Percentiles rank a stretch among this genome's conserved stretches.
phyloP scores from a whole-genome alignment of 768 basidiomycete genomes.

The Kondoa subrosea region DNA sequence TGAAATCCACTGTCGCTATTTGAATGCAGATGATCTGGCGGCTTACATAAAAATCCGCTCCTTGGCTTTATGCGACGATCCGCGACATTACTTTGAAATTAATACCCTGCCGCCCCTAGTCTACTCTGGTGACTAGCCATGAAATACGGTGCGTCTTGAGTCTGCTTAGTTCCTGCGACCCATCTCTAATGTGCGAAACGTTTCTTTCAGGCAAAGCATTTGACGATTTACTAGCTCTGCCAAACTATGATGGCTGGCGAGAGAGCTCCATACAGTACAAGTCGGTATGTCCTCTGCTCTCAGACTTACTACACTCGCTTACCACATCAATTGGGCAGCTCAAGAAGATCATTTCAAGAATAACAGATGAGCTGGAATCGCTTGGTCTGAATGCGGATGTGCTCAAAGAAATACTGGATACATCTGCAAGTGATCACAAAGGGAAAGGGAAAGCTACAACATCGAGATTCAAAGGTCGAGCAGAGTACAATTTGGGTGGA shows the following conservation, averaged over 20 bases:
- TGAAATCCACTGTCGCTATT: too few relatives aligned
- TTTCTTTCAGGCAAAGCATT: slow-evolving; percentile 2
- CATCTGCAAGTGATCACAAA: neutral
- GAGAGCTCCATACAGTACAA: slow-evolving; percentile 2
- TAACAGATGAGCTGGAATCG: slow-evolving; percentile 57
- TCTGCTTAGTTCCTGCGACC: neutral
- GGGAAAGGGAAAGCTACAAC: slow-evolving; percentile 4
- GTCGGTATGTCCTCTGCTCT: neutral
- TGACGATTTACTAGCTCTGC: neutral
- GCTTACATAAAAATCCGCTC: too few relatives aligned
- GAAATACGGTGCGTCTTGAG: slow-evolving; percentile 5
- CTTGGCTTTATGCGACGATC: too few relatives aligned
- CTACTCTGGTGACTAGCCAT: too few relatives aligned
- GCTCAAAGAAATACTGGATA: slow-evolving; percentile 34
- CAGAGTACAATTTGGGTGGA: slow-evolving; percentile 30
- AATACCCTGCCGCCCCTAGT: too few relatives aligned
- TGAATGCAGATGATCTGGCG: too few relatives aligned
- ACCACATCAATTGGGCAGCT: slow-evolving; percentile 41
- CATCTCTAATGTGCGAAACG: too few relatives aligned
- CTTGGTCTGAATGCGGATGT: slow-evolving; percentile 44
- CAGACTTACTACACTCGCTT: too few relatives aligned
- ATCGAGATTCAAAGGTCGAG: slow-evolving; percentile 28
- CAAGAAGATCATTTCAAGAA: slow-evolving; percentile 72
- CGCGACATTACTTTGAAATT: too few relatives aligned
- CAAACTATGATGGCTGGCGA: slow-evolving; percentile 1